Evolutionary conservation across 1,284 basidiomycete genomes (phyloP), one percentile per base, ranked within the genome.

Genomic region (Bondarzewia mesenterica): DNA sequence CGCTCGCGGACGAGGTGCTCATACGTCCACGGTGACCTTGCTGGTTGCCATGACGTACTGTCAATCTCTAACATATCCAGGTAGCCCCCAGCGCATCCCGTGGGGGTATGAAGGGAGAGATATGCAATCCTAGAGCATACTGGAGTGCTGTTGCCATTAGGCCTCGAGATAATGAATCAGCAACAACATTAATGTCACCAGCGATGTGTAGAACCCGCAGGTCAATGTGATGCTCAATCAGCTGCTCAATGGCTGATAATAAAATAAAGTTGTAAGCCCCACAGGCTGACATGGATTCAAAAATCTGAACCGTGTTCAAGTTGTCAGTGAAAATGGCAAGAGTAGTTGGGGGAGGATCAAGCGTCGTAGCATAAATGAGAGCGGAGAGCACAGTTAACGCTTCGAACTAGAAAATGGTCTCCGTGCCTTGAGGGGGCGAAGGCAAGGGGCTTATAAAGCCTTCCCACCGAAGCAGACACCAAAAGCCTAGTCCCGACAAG

Each of bases 181-280:
- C 60, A 6, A 62, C 46, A 5, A 26, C 25, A 50, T 60, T 62
- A 8, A 50, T 20, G 0, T 50, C 43, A 1, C 67, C 63, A 3
- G 55, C 35, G 15, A 65, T 54, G 43, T 62, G 57, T 12, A 55
- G 39, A 5, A 68, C 58, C 12, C 62, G 62, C 0, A 60, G 32
- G 14, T 54, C 50, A 14, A 61, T 48, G 47, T 54, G 54, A 4
- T 44, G 25, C 2, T 51, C 40, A 7, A 65, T 12, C 2, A 62
- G 42, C 15, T 55, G 44, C 22, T 67, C 58, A 1, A 60, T 56
- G 0, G 62, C 52, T 2, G 36, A 35, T 1, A 57, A 52, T 0
- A 73, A 56, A 8, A 72, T 50, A 1, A 39, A 20, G 50, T 70
- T 68, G 47, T 64, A 69, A 0, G n/a, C 6, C 0, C 60, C 61